Evolutionary conservation across 2,329 filamentous ascomycete genomes (phyloP), one percentile per base, ranked within the genome.

Genomic region (Claviceps sp.): DNA sequence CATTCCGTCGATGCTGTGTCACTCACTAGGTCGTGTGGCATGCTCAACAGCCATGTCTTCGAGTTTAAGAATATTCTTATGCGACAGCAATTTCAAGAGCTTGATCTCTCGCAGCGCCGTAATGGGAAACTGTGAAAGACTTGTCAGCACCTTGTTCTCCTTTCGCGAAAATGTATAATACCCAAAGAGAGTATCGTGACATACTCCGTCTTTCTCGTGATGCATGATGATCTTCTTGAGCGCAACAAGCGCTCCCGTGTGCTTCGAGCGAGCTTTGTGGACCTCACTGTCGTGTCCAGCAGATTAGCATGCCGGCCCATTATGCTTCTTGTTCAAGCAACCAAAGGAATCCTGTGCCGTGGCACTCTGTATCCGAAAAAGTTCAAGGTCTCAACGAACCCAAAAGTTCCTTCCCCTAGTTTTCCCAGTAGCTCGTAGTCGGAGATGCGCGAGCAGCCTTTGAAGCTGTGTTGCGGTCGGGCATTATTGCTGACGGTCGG

Each of bases 161-260:
- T 20, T n/a, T n/a, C n/a, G n/a, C 11, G 22, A 13, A 2, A 14
- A 20, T 2, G 40, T 43, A 43, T 6, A 37, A 50, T 26, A 39
- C 1, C 26, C 40, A 43, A 43, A 11, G 7, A 43, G 5, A 2
- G 40, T 42, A 42, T 16, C 29, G 50, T 29, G 40, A 70, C 82
- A 60, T 69, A 87, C 83, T 48, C 93, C 93, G 68, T 98, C 93
- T 67, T 96, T 97, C 72, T 98, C 93, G 67, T 97, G 95, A 67
- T 97, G 93, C 87, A 97, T 96, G 58, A 98, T 81, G 58, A 98
- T 98, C 77, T 97, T 97, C 74, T 98, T 98, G 62, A 98, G 69
- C 4, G 93, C 93, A 54, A 95, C 86, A 45, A 91, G 68, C 23
- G 79, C 76, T 50, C 86, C 85, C 1, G 82, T 86, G 61, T 78